Evolutionary conservation across 441 rosid species (phyloP).

Genomic region (Eutrema salsugineum): DNA sequence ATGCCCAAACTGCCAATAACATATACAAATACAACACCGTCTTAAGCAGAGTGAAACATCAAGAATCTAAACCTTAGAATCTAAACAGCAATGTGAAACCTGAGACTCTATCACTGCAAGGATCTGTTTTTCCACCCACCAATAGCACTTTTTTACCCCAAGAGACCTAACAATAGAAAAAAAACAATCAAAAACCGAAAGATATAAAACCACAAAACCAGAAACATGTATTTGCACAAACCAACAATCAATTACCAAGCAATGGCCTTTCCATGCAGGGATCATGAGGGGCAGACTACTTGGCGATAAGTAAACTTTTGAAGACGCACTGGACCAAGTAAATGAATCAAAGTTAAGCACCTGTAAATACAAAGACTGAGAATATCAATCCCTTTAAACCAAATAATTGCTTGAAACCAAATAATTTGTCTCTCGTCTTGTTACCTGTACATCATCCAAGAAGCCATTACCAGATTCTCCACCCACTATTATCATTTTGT

Average conservation of each 20-base stretch:
- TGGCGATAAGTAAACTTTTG: constrained; percentile 91
- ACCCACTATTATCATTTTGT: constrained; percentile 96
- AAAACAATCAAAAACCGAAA: neutral
- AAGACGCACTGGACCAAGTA: constrained; percentile 80
- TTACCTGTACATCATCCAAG: constrained; percentile 97
- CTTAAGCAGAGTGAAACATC: neutral
- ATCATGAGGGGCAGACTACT: constrained; percentile 91
- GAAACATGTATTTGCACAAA: neutral
- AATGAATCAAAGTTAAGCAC: constrained; percentile 81
- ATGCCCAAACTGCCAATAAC: constrained; percentile 71
- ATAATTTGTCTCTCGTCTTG: neutral
- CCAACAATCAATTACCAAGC: constrained; percentile 53
- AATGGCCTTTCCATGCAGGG: constrained; percentile 97
- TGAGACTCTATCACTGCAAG: constrained; percentile 74
- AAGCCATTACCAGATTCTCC: constrained; percentile 87
- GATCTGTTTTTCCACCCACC: constrained; percentile 92
- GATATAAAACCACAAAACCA: neutral
- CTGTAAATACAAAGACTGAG: constrained; percentile 34
- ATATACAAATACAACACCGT: neutral
- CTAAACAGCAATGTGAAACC: constrained; percentile 40
- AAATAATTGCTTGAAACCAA: neutral
- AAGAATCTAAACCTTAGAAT: neutral
- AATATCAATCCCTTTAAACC: neutral
- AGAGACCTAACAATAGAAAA: constrained; percentile 55
- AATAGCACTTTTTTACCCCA: constrained; percentile 92